Evolutionary conservation across 2,329 filamentous ascomycete species (phyloP).

Genomic region (Byssochlamys sp.): DNA sequence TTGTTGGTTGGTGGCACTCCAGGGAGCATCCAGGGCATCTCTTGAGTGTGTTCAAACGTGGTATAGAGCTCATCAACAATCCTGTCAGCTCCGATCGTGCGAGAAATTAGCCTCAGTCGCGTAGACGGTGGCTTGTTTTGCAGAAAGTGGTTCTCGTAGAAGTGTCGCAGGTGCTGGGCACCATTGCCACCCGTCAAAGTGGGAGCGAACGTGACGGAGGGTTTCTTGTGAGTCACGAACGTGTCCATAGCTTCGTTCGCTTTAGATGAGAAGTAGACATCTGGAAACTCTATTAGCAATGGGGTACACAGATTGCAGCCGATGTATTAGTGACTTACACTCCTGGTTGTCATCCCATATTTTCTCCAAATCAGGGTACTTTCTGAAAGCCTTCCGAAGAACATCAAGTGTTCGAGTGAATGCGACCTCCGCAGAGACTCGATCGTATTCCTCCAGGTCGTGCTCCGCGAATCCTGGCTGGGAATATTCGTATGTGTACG

Average conservation of each 20-base stretch:
- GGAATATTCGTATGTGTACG: conserved; percentile 47
- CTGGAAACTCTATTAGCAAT: conserved; percentile 7
- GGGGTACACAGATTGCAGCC: not conserved
- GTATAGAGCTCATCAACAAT: conserved; percentile 54
- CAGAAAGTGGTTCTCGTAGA: conserved; percentile 51
- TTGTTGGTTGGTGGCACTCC: conserved; percentile 48
- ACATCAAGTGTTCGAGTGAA: conserved; percentile 56
- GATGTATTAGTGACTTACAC: conserved; percentile 13
- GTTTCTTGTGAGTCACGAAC: conserved; percentile 20
- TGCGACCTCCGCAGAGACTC: conserved; percentile 54
- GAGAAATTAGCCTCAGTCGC: conserved; percentile 46
- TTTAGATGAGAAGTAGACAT: conserved; percentile 25
- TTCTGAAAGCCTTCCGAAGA: conserved; percentile 51
- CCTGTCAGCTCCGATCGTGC: conserved; percentile 49
- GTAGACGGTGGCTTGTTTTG: conserved; percentile 42
- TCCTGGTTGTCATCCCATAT: conserved; percentile 28
- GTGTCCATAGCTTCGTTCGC: conserved; percentile 21
- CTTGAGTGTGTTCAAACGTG: conserved; percentile 47
- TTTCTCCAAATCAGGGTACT: conserved; percentile 28
- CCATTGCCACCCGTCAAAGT: conserved; percentile 36
- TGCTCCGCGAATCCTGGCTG: conserved; percentile 61
- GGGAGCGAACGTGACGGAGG: conserved; percentile 21
- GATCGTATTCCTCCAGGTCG: conserved; percentile 58
- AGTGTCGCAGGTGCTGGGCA: conserved; percentile 33
- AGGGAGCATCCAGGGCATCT: conserved; percentile 52